phyloP scores from a whole-genome alignment of 352 stramenopile species.

The Pythium oligandrum region DNA sequence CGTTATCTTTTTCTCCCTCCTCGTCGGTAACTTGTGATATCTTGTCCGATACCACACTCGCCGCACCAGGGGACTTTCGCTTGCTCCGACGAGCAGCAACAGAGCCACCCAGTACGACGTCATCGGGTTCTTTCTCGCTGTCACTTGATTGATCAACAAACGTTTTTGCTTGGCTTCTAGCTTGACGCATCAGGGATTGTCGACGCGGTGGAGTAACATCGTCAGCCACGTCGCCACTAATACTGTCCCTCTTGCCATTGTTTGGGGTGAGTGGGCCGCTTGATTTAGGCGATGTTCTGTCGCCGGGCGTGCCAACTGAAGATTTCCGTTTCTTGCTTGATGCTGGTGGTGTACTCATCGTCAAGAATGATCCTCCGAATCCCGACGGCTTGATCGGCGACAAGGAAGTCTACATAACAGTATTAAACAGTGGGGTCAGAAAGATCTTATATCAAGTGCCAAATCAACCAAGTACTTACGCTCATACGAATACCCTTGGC shows the following conservation, averaged over 20 bases:
- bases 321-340: conserved; percentile 17
- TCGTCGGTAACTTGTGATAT: not conserved
- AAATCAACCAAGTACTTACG: conserved; percentile 27
- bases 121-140: conserved; percentile 37
- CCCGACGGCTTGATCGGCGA: conserved; percentile 72
- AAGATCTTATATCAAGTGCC: not conserved
- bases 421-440: conserved; percentile 7
- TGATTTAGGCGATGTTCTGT: conserved; percentile 3
- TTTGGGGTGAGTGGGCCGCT: conserved; percentile 7
- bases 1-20: not conserved
- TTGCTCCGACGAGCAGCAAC: conserved; percentile 25
- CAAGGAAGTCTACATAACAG: conserved; percentile 40
- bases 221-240: conserved; percentile 7
- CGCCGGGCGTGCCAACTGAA: too few relatives aligned
- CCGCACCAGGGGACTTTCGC: not conserved
- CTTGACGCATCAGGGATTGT: conserved; percentile 47
- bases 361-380: conserved; percentile 49
- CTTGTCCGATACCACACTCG: too few relatives aligned
- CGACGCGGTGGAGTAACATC: conserved; percentile 28
- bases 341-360: conserved; percentile 36
- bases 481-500: conserved; percentile 31
- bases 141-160: conserved; percentile 54
- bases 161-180: conserved; percentile 30
- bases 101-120: conserved; percentile 23
- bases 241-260: not conserved